These are phyloP conservation scores for Cochlearia excelsa DNA, from an alignment of 345 rosid genomes.

Conservation along the genomic window DNA sequence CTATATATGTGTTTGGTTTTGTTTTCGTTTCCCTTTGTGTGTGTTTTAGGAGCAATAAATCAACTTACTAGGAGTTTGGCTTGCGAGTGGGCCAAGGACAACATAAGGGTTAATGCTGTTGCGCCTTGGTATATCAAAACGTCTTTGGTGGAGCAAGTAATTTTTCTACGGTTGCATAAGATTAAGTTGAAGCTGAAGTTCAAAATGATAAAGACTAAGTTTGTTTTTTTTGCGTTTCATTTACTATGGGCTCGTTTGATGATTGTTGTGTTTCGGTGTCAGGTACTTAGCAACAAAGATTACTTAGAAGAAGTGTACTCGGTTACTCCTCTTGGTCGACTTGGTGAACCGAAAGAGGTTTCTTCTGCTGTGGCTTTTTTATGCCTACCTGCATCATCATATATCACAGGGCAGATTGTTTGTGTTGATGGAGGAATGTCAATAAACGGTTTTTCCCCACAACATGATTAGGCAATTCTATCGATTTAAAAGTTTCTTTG, in stretches of 20 bases:
- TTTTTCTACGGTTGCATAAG: slow-evolving; percentile 3
- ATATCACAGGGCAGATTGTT: slow-evolving; percentile 52
- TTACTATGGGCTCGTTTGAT: neutral
- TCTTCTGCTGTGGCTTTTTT: slow-evolving; percentile 58
- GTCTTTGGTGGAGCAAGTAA: slow-evolving; percentile 77
- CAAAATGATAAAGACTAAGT: neutral
- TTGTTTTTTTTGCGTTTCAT: neutral
- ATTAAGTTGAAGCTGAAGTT: neutral
- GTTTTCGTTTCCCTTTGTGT: slow-evolving; percentile 20
- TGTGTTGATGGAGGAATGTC: slow-evolving; percentile 41
- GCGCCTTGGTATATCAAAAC: slow-evolving; percentile 91
- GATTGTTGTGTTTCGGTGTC: slow-evolving; percentile 15
- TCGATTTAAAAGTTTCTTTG: slow-evolving; percentile 8
- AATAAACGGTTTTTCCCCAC: slow-evolving; percentile 40
- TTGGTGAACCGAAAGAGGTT: slow-evolving; percentile 35
- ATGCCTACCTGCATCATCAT: slow-evolving; percentile 74
- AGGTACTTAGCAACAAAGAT: slow-evolving; percentile 34
- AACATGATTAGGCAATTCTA: slow-evolving; percentile 33
- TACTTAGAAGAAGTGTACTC: slow-evolving; percentile 35
- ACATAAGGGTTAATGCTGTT: slow-evolving; percentile 72
- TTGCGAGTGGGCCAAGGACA: slow-evolving; percentile 85
- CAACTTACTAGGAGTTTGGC: slow-evolving; percentile 72
- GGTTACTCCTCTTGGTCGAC: slow-evolving; percentile 38
- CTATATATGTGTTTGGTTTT: slow-evolving; percentile 18
- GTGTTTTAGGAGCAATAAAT: slow-evolving; percentile 58